Base-by-base conservation (phyloP, 805 yeast species). In the Candida nanaspora region DNA sequence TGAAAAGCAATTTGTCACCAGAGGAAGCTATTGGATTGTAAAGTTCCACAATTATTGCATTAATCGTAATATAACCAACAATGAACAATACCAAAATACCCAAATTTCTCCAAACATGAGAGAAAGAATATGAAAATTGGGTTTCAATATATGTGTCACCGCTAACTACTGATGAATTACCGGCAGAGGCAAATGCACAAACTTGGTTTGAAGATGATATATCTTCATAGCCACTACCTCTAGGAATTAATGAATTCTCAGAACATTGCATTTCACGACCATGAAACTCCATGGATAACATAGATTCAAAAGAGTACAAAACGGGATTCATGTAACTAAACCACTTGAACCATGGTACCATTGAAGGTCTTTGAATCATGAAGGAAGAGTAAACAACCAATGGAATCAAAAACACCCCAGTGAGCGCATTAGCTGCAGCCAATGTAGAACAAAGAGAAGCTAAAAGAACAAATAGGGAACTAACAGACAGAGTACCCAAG, bases 71-170 rank as follows among this genome's bases (percentile, higher is more conserved):
- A 56, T 70, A 69, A 46, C 71, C 67, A 14, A 69, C 30, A 31
- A 65, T 56, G 49, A 66, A 72, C 5, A 56, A 72, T 49, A 71
- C 44, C 41, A 66, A 41, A 42, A 74, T 69, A 43, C 80, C 95
- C 42, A 82, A 69, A 57, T 86, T 83, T 66, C 95, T 78, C 95
- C 95, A 86, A 38, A 74, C 70, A 59, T 86, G 86, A 18, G 59
- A 46, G 51, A 70, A 76, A 18, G 55, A 54, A 65, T 80, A 86
- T 33, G 59, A 54, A 59, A 59, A 86, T 8, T 78, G 56, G 3
- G 50, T 51, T 5, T 46, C 45, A 11, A 78, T 41, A 49, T 76
- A 80, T 16, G 56, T 54, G 42, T 72, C 75, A 55, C 86, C 86
- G 45, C 56, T 55, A 28, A 80, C 83, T 42, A 57, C 56, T 15